Evolutionary conservation across 345 rosid species (phyloP).

Genomic region (Brassica cretica): DNA sequence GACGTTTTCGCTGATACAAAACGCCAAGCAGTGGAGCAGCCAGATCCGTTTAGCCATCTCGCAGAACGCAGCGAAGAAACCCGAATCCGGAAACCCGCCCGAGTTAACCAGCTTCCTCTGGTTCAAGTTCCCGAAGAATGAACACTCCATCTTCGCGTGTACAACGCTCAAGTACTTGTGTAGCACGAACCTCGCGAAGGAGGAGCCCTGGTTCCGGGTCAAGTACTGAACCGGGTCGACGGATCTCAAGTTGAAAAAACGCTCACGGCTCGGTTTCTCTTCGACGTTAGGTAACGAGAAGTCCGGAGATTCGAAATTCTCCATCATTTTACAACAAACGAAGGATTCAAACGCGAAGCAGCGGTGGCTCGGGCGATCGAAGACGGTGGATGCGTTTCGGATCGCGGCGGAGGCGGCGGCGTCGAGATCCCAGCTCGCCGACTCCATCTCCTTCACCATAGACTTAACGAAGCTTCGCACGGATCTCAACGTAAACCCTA

Average conservation of each 20-base stretch:
- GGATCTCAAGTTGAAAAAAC: slow-evolving; percentile 51
- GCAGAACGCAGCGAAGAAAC: slow-evolving; percentile 58
- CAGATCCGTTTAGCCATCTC: slow-evolving; percentile 86
- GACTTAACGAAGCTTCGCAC: slow-evolving; percentile 62
- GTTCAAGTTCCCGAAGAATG: slow-evolving; percentile 81
- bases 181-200: slow-evolving; percentile 55
- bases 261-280: slow-evolving; percentile 31
- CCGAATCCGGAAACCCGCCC: slow-evolving; percentile 79
- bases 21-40: slow-evolving; percentile 73
- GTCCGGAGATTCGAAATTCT: slow-evolving; percentile 55
- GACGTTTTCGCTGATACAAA: slow-evolving; percentile 56
- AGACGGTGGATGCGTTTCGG: slow-evolving; percentile 22
- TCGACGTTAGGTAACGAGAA: slow-evolving; percentile 34
- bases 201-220: slow-evolving; percentile 53
- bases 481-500: slow-evolving; percentile 61
- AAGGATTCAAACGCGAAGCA: slow-evolving; percentile 74
- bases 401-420: slow-evolving; percentile 59
- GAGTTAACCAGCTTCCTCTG: slow-evolving; percentile 73
- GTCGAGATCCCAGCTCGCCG: slow-evolving; percentile 78
- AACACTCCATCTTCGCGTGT: slow-evolving; percentile 97
- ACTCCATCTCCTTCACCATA: slow-evolving; percentile 77
- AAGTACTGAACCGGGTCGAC: slow-evolving; percentile 48
- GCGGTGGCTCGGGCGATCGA: slow-evolving; percentile 53
- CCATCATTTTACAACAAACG: slow-evolving; percentile 64
- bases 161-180: slow-evolving; percentile 69